Evolutionary conservation across 495 filamentous ascomycete genomes (phyloP).

Genomic region (Aspergillus coremiiformis): DNA sequence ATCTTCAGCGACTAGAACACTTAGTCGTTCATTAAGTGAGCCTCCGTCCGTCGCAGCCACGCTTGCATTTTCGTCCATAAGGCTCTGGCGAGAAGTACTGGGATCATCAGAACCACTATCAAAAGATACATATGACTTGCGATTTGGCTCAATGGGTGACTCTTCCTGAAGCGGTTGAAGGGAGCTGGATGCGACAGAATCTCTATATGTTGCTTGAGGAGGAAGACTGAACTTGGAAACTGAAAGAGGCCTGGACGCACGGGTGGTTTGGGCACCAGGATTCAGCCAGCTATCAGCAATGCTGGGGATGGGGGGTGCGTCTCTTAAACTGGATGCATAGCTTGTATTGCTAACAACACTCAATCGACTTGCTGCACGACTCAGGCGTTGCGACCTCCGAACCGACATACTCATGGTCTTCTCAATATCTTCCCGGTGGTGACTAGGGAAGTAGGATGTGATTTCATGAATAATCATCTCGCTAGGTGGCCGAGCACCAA

Average conservation of each 20-base stretch:
- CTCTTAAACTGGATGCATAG: constrained; percentile 80
- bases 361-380: constrained; percentile 81
- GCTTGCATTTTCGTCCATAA: constrained; percentile 75
- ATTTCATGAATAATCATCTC: constrained; percentile 96
- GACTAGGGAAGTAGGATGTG: constrained; percentile 93
- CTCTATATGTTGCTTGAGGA: constrained; percentile 59
- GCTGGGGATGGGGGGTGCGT: constrained; percentile 85
- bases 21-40: constrained; percentile 62
- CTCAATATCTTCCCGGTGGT: constrained; percentile 86
- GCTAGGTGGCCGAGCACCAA: constrained; percentile 86
- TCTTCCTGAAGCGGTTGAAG: constrained; percentile 90
- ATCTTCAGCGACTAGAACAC: constrained; percentile 58
- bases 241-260: constrained; percentile 52
- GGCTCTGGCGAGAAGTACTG: constrained; percentile 58
- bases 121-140: constrained; percentile 95
- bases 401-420: constrained; percentile 87
- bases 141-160: constrained; percentile 77
- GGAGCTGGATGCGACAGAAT: constrained; percentile 79
- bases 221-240: constrained; percentile 52
- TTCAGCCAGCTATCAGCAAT: constrained; percentile 92
- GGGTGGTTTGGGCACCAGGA: constrained; percentile 33
- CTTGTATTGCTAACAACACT: constrained; percentile 92
- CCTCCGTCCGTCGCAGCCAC: constrained; percentile 55
- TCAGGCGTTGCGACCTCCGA: constrained; percentile 79
- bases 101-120: constrained; percentile 81